Evolutionary conservation across 345 rosid genomes (phyloP), one percentile per base, ranked within the genome.

Genomic region (Citrus glauca): DNA sequence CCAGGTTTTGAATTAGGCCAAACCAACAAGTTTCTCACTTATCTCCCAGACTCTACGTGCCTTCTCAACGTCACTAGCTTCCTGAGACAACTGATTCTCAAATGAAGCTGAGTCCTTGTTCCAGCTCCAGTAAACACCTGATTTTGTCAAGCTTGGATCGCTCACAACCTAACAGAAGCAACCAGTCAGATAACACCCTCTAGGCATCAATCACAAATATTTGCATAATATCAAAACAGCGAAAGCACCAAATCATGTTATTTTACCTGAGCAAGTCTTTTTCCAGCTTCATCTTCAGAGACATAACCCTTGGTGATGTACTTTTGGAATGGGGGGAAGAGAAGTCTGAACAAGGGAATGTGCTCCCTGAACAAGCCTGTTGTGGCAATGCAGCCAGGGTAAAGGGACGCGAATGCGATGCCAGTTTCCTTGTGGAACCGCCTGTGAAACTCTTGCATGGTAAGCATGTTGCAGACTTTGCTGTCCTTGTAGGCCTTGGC

Each of bases 51-150:
- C 91, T 82, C 90, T 96, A 60, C 92, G 91, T 37, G 99, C 99
- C 83, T 96, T 96, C 32, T 88, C 95, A 2, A 63, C 85, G 20
- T 96, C 90, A 67, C 99, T 96, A 11, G 99, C 99, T 81, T 96
- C 98, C 75, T 91, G 83, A 22, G 99, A 96, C 78, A 96, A 78
- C 91, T 89, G 97, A 80, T 96, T 96, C 91, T 94, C 94, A 50
- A 94, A 96, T 19, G 98, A 94, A 32, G 99, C 98, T 0, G 99
- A 92, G 61, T 84, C 81, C 80, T 94, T 96, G 90, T 96, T 95
- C 99, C 98, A 95, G 89, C 95, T 93, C 98, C 98, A 93, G 87
- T 95, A 93, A n/a, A 92, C 98, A 42, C 97, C 97, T 0, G 97
- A 95, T 78, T 93, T 95, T 11, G 93, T 91, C 92, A 95, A 83